Evolutionary conservation across 305 asterid species (phyloP).

Genomic region (Rubia tinctorum): DNA sequence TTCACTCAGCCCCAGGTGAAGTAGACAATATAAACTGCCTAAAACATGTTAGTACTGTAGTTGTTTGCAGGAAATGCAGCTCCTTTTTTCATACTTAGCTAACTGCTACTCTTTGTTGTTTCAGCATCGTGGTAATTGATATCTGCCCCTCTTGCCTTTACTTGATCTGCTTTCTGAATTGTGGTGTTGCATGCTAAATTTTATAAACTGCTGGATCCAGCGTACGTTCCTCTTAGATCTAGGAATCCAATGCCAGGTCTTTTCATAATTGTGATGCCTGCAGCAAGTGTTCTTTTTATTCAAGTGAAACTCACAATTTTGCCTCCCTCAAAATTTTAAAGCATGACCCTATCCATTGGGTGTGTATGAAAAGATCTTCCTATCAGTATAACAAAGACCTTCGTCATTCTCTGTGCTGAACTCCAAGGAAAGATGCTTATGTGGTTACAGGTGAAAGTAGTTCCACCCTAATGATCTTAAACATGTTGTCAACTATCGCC

Average conservation of each 20-base stretch:
- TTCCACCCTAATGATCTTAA: background rate
- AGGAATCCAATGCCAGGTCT: background rate
- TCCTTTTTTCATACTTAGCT: background rate
- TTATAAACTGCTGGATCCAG: background rate
- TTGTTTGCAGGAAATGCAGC: background rate
- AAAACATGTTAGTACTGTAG: background rate
- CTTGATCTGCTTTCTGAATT: conserved; percentile 20
- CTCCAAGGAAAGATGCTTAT: background rate
- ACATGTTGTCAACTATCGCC: background rate
- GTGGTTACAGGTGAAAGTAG: background rate
- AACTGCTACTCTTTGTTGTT: conserved; percentile 1
- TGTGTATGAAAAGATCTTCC: background rate
- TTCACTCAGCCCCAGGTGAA: conserved; percentile 88
- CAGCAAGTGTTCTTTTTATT: background rate
- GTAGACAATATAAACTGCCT: background rate
- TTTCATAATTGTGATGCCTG: conserved; percentile 5
- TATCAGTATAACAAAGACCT: background rate
- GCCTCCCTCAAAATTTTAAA: background rate
- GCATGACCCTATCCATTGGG: background rate
- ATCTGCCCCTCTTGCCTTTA: conserved; percentile 10
- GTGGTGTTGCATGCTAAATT: background rate
- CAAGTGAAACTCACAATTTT: background rate
- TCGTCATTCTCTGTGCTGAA: background rate
- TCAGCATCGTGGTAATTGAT: conserved; percentile 1
- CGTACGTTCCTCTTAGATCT: background rate